Base-by-base conservation (phyloP, 2,329 filamentous ascomycete genomes). In the Trichoderma koningii region DNA sequence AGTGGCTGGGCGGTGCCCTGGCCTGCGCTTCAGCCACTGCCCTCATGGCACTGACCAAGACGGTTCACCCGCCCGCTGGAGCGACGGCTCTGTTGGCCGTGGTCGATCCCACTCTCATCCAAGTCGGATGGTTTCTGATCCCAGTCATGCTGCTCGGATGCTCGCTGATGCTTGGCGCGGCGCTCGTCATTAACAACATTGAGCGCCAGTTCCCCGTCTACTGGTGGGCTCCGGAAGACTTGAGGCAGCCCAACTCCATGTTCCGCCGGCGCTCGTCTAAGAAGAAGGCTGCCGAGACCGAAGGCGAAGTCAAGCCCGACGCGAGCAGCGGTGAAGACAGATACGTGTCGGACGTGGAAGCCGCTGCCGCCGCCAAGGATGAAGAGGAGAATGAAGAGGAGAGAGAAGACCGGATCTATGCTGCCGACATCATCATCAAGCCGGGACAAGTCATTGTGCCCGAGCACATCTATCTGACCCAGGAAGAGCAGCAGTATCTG, bases 41-140 rank as follows among this genome's bases (percentile, higher is more conserved):
- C 1, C 65, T 86, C 64, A 93, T 92, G 90, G 82, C 82, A 0
- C 70, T 91, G 23, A 92, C 89, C 1, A 88, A 88, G 60, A 92
- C 89, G 0, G 81, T 90, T 0, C 89, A 93, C 69, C 90, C 90
- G 0, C 90, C 90, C 0, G 90, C 89, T 0, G 90, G 90, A 5
- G 89, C 90, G 9, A 93, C 89, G 0, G 89, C 89, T 0, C 76
- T 93, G 1, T 77, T 93, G 28, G 88, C 89, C 0, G 87, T 89
- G 0, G 80, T 87, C 1, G 85, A 87, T 65, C 77, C 82, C 2
- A 77, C 79, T 1, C 77, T 87, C 1, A 78, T 81, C 10, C 69
- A 71, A 0, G 74, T 92, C 12, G 89, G 89, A n/a, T 93, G 90
- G 90, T 85, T 82, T 66, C 75, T 91, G 14, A 73, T 92, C 6